Evolutionary conservation across 2,329 filamentous ascomycete genomes (phyloP).

Genomic region (Pseudogymnoascus pannorum): DNA sequence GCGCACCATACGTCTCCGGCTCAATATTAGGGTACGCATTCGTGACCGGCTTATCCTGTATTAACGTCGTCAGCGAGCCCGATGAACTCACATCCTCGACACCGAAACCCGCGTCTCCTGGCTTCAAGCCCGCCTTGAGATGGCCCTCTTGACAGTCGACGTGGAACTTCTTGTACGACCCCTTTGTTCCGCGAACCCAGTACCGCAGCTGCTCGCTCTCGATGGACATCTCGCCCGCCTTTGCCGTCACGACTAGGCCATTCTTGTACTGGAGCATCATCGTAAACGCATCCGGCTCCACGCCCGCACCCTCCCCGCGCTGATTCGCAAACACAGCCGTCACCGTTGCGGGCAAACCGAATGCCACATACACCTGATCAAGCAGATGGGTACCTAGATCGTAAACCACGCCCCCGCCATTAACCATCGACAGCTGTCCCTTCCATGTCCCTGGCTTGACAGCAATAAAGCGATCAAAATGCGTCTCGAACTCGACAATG

Average conservation of each 20-base stretch:
- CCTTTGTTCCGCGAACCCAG: conserved; percentile 71
- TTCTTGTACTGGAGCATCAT: conserved; percentile 58
- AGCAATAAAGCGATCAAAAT: conserved; percentile 72
- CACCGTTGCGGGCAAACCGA: conserved; percentile 60
- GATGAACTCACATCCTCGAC: conserved; percentile 51
- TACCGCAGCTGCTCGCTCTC: conserved; percentile 65
- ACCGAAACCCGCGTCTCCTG: conserved; percentile 57
- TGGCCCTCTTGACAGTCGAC: conserved; percentile 73
- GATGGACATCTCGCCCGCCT: conserved; percentile 60
- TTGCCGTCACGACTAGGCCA: conserved; percentile 59
- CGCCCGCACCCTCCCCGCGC: conserved; percentile 40
- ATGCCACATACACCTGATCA: conserved; percentile 65
- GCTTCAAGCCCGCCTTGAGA: conserved; percentile 55
- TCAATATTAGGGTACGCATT: conserved; percentile 50
- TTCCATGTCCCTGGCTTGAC: conserved; percentile 60
- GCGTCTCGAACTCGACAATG: conserved; percentile 70
- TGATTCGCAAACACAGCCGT: conserved; percentile 63
- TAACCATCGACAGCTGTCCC: conserved; percentile 46
- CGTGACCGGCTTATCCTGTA: conserved; percentile 42
- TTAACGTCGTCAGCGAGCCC: conserved; percentile 51
- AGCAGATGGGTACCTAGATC: conserved; percentile 71
- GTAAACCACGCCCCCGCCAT: conserved; percentile 62
- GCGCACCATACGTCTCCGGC: conserved; percentile 60
- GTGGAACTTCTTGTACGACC: conserved; percentile 64
- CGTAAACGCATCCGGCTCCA: conserved; percentile 51